Base-by-base conservation (phyloP, 495 filamentous ascomycete genomes). In the Aspergillus bertholletiae region DNA sequence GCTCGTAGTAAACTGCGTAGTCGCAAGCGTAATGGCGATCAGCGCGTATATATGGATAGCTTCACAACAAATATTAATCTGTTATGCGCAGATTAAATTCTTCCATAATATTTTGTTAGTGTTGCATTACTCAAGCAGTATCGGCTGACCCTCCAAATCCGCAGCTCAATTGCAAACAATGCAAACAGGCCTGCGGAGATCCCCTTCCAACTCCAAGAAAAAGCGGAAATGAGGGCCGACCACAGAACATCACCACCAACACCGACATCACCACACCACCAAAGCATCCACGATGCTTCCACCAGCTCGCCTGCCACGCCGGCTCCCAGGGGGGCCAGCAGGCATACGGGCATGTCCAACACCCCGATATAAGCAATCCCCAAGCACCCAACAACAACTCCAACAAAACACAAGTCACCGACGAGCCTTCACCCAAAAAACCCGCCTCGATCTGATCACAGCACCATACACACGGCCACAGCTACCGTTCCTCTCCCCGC, bases 401-500 rank as follows among this genome's bases (percentile, higher is more conserved):
- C n/a, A n/a, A n/a, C n/a, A n/a, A n/a, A n/a, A n/a, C n/a, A n/a
- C n/a, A n/a, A n/a, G n/a, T n/a, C n/a, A n/a, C n/a, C n/a, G n/a
- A n/a, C 71, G 76, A 32, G 69, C 62, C 8, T 82, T 83, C 66
- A 80, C 80, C 7, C 71, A 77, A 13, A 72, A 70, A 32, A 71
- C 78, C 32, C 73, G 65, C 21, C 71, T 74, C 20, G 72, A 77
- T n/a, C 68, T 82, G 35, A 57, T 84, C 56, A 77, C 79, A 21
- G 65, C 67, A 11, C 62, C 70, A 17, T 60, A 67, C 13, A 72
- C 74, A 21, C 84, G 91, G n/a, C 90, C 91, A 24, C 87, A 92
- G 64, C 72, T 94, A 23, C 88, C 88, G 18, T 96, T 90, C 67
- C 86, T 91, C 63, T 80, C 80, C 49, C 80, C 79, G 30, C 64